These are phyloP conservation scores for Fusarium algeriense DNA, from an alignment of 2,329 filamentous ascomycete species.

Conservation along the genomic window DNA sequence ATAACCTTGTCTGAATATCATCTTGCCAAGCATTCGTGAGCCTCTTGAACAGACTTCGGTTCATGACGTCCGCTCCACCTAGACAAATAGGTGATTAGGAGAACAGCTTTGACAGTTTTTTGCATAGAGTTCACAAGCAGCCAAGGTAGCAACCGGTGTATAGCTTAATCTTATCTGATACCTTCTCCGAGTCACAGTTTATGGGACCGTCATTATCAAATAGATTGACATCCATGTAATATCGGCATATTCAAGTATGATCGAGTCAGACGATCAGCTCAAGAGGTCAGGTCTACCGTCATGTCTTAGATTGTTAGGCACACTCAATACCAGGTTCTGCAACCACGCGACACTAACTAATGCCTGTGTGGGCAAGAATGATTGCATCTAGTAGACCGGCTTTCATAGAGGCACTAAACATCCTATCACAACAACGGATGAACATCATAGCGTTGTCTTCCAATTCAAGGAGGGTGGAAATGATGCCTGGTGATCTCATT, in stretches of 20 bases:
- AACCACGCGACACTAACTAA: constrained; percentile 23
- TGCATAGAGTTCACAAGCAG: no score
- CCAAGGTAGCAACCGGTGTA: not conserved
- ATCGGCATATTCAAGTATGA: constrained; percentile 11
- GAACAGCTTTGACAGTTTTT: not conserved
- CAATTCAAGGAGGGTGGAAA: not conserved
- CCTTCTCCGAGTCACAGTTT: not conserved
- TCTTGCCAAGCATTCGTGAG: constrained; percentile 30
- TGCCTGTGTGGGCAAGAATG: not conserved
- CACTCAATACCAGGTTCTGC: not conserved
- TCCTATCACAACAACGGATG: constrained; percentile 18
- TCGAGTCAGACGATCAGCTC: constrained; percentile 28
- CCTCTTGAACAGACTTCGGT: constrained; percentile 25
- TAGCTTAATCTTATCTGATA: not conserved
- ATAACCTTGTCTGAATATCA: constrained; percentile 24
- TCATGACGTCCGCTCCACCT: constrained; percentile 16
- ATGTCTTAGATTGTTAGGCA: constrained; percentile 12
- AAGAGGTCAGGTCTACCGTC: constrained; percentile 10
- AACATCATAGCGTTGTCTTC: constrained; percentile 11
- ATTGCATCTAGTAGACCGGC: not conserved
- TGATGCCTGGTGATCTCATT: constrained; percentile 16
- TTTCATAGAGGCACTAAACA: constrained; percentile 6
- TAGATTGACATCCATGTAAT: not conserved
- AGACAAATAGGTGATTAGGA: not conserved
- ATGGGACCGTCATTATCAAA: not conserved